These are phyloP conservation scores for Daldinia caldariorum DNA, from an alignment of 495 filamentous ascomycete species.

Conservation along the genomic window DNA sequence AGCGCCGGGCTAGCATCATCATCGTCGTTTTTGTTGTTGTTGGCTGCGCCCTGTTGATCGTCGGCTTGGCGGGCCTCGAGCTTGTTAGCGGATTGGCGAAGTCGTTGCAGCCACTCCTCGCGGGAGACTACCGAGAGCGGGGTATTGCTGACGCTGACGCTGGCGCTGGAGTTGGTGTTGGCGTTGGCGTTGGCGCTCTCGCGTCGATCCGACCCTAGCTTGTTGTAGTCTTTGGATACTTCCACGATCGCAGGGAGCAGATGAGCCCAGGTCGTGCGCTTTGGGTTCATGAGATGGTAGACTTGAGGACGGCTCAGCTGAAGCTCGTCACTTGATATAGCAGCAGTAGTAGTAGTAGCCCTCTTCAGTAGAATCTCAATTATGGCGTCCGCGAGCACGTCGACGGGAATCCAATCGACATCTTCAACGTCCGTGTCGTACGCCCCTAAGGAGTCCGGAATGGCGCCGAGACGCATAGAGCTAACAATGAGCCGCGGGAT, in stretches of 20 bases:
- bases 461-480: neutral
- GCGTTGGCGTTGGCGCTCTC: neutral
- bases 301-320: neutral
- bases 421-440: neutral
- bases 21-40: too few species aligned
- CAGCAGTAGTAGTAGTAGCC: neutral
- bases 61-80: neutral
- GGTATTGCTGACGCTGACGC: neutral
- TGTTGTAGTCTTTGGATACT: neutral
- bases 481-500: neutral
- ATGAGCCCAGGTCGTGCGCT: neutral
- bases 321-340: neutral
- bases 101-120: neutral
- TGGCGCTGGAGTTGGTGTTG: too few species aligned
- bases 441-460: neutral
- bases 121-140: neutral
- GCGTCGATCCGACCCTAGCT: neutral
- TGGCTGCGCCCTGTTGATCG: neutral
- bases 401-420: slow-evolving; percentile 2
- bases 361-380: neutral
- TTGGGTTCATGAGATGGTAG: neutral
- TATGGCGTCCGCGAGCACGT: neutral
- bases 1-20: neutral
- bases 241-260: neutral
- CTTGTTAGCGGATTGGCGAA: neutral